Evolutionary conservation across 2,329 filamentous ascomycete genomes (phyloP).

Genomic region (Neopestalotiopsis clavispora): DNA sequence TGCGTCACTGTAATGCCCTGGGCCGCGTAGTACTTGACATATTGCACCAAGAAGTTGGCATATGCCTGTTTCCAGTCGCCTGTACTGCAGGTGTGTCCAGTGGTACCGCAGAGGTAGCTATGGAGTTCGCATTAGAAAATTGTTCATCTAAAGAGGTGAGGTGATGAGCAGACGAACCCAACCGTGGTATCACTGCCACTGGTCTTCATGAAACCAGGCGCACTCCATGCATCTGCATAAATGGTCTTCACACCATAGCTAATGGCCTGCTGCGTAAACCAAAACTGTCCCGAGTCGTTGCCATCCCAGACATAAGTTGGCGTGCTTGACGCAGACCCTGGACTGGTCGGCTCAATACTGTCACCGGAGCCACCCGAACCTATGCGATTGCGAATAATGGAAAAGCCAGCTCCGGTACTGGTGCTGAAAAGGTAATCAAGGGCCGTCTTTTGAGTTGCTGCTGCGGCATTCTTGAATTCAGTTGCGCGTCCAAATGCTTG

Average conservation of each 20-base stretch:
- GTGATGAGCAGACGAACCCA: conserved; percentile 21
- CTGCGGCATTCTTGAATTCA: conserved; percentile 41
- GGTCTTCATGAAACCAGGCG: conserved; percentile 54
- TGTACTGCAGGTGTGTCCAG: conserved; percentile 41
- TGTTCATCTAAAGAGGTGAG: background rate
- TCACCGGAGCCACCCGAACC: conserved; percentile 40
- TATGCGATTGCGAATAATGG: conserved; percentile 55
- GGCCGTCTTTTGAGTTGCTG: conserved; percentile 36
- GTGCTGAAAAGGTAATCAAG: conserved; percentile 52
- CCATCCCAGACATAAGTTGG: conserved; percentile 51
- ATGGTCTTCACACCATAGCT: conserved; percentile 43
- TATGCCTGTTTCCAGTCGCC: conserved; percentile 55
- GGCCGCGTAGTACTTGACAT: conserved; percentile 51
- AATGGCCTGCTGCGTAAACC: conserved; percentile 53
- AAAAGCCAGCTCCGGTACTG: conserved; percentile 51
- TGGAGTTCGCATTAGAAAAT: background rate
- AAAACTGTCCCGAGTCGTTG: conserved; percentile 55
- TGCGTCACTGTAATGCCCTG: conserved; percentile 49
- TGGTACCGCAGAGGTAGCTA: conserved; percentile 43
- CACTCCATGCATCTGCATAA: conserved; percentile 51
- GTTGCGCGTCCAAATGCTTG: conserved; percentile 51
- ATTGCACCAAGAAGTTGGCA: conserved; percentile 52
- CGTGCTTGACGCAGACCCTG: conserved; percentile 44
- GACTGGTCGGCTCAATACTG: conserved; percentile 48
- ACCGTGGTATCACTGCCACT: conserved; percentile 39